Conservation (phyloP, 1,284 basidiomycete genomes). For the Irpex sp. region DNA sequence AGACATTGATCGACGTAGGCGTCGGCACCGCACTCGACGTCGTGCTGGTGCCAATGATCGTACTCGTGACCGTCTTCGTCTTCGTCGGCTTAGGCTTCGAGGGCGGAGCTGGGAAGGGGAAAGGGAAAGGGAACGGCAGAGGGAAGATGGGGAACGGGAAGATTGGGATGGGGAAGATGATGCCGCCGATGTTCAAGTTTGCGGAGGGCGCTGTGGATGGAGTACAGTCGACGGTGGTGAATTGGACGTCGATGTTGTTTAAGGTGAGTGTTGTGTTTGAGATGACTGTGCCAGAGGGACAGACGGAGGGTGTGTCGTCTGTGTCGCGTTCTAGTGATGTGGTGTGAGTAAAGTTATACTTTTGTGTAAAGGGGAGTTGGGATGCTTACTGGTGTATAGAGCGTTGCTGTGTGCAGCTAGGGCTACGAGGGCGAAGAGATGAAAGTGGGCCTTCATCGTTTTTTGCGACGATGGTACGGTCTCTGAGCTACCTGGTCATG, state of each 20-base stretch:
- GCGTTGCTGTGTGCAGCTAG: constrained; percentile 14
- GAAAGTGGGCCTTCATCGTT: constrained; percentile 13
- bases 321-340: constrained; percentile 11
- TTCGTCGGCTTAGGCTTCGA: background rate
- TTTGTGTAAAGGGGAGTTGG: background rate
- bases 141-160: constrained; percentile 1
- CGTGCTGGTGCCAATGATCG: background rate
- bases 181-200: background rate
- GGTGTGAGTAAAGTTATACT: background rate
- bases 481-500: no score
- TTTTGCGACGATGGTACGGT: background rate
- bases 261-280: constrained; percentile 9
- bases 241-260: constrained; percentile 12
- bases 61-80: constrained; percentile 1
- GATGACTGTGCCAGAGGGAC: constrained; percentile 8
- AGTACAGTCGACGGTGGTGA: constrained; percentile 17
- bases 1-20: constrained; percentile 12
- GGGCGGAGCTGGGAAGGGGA: background rate
- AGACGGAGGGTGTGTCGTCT: constrained; percentile 2
- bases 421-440: constrained; percentile 15
- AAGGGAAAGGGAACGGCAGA: background rate
- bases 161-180: constrained; percentile 1
- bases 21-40: background rate
- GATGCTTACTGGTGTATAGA: constrained; percentile 11
- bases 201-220: background rate